A percentile compares a stretch with the other conserved stretches of the same genome.
Evolutionary conservation across 2,329 filamentous ascomycete species (phyloP).

Genomic region (Ambrosiella cleistominuta): DNA sequence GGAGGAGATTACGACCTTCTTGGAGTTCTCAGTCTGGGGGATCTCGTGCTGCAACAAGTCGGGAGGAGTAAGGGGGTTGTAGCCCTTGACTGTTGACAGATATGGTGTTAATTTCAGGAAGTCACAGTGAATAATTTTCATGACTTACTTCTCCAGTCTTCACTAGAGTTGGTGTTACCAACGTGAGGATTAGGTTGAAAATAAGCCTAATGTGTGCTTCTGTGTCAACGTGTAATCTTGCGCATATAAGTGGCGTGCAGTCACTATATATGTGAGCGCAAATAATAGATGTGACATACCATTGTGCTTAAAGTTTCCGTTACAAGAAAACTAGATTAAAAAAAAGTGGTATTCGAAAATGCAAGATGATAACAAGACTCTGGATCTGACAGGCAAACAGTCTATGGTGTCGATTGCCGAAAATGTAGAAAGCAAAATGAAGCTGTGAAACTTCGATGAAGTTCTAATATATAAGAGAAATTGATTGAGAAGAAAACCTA

Average conservation of each 20-base stretch:
- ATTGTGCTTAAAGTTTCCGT: slow-evolving; percentile 7
- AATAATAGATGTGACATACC: slow-evolving; percentile 3
- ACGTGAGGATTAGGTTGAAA: slow-evolving; percentile 30
- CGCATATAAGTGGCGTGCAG: background rate
- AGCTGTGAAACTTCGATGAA: background rate
- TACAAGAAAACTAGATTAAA: slow-evolving; percentile 6
- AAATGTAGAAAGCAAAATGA: slow-evolving; percentile 1
- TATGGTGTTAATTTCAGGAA: background rate
- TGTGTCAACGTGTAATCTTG: background rate
- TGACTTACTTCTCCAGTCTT: slow-evolving; percentile 68
- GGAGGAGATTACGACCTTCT: slow-evolving; percentile 53
- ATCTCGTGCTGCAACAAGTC: slow-evolving; percentile 76
- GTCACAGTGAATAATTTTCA: slow-evolving; percentile 4
- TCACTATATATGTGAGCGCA: background rate
- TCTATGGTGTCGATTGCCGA: background rate
- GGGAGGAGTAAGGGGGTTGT: slow-evolving; percentile 84
- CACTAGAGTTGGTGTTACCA: slow-evolving; percentile 53
- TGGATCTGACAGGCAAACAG: slow-evolving; percentile 1
- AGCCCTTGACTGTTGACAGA: slow-evolving; percentile 56
- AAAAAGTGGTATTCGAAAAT: slow-evolving; percentile 3
- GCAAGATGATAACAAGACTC: slow-evolving; percentile 6
- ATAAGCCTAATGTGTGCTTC: slow-evolving; percentile 10
- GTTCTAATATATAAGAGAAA: background rate
- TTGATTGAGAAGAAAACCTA: background rate
- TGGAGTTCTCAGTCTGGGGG: slow-evolving; percentile 45